Percentiles rank a stretch among this genome's conserved stretches.
Evolutionary conservation across 2,329 filamentous ascomycete genomes (phyloP).

Genomic region (Biscogniauxia mediterranea): DNA sequence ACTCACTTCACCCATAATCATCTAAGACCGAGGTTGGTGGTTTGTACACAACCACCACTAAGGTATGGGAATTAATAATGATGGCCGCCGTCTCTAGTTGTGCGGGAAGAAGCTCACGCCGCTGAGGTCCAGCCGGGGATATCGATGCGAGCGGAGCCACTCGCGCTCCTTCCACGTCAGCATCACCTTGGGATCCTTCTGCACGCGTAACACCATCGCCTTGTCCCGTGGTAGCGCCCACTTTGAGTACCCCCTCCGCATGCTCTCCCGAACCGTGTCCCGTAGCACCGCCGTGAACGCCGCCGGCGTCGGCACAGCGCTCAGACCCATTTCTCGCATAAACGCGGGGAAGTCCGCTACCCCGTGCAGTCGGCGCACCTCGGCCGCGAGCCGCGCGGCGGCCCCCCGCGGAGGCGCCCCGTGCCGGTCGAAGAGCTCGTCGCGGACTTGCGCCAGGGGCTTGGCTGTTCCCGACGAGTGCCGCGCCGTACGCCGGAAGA

Average conservation of each 20-base stretch:
- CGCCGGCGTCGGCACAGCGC: slow-evolving; percentile 17
- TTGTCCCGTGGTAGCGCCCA: slow-evolving; percentile 14
- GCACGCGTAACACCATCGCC: slow-evolving; percentile 23
- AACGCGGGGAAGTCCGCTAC: slow-evolving; percentile 44
- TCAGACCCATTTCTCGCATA: slow-evolving; percentile 42
- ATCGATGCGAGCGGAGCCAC: neutral
- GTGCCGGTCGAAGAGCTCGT: slow-evolving; percentile 45
- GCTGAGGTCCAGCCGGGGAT: neutral
- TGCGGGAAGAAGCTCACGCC: neutral
- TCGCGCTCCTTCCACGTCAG: slow-evolving; percentile 4
- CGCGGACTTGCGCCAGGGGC: slow-evolving; percentile 38
- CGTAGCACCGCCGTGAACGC: slow-evolving; percentile 36
- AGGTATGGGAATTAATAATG: neutral
- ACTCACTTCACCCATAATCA: neutral
- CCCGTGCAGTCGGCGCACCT: slow-evolving; percentile 42
- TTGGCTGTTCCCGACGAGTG: slow-evolving; percentile 29
- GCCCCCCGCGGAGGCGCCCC: slow-evolving; percentile 43
- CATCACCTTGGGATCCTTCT: slow-evolving; percentile 12
- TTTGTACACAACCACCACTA: neutral
- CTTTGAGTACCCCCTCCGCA: slow-evolving; percentile 34
- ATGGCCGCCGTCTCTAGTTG: neutral
- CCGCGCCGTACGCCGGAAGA: slow-evolving; percentile 46
- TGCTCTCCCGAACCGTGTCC: slow-evolving; percentile 34
- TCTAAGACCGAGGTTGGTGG: neutral
- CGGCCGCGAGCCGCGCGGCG: slow-evolving; percentile 39